A percentile compares a stretch with the other conserved stretches of the same genome.
These are phyloP conservation scores for Eucalyptus dawsonii DNA, from an alignment of 345 rosid species.

Conservation along the genomic window DNA sequence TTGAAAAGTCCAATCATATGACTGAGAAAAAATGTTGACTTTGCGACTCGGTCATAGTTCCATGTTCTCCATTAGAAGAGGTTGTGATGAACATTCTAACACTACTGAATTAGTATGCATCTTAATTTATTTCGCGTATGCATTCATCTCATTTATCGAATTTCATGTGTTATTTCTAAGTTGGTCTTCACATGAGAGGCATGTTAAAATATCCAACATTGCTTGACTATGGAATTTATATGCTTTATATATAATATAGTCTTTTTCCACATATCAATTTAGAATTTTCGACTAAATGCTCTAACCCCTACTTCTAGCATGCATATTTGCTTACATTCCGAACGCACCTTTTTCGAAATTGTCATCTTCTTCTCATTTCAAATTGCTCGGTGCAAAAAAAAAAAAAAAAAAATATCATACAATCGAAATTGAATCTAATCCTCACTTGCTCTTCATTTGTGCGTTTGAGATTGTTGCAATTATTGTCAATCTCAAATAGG, in stretches of 20 bases:
- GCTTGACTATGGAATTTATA: neutral
- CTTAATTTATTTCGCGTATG: neutral
- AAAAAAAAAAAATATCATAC: too few relatives aligned
- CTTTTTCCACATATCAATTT: neutral
- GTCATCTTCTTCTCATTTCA: neutral
- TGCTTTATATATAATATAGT: fast-evolving
- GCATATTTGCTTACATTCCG: neutral
- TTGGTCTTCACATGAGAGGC: fast-evolving
- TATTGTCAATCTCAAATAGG: neutral
- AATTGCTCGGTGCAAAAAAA: neutral
- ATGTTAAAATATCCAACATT: neutral
- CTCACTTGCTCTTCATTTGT: neutral
- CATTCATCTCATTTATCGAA: neutral
- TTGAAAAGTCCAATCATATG: neutral
- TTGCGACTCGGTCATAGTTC: neutral
- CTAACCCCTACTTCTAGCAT: neutral
- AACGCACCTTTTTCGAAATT: neutral
- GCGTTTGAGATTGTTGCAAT: neutral
- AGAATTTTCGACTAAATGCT: too few relatives aligned
- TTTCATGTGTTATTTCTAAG: neutral
- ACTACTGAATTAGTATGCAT: neutral
- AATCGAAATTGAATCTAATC: neutral
- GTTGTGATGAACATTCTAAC: neutral
- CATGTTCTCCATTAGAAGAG: neutral
- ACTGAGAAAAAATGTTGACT: neutral